Percentiles rank a stretch among this genome's conserved stretches.
These are phyloP conservation scores for Obba rivulosa DNA, from an alignment of 768 basidiomycete species.

Conservation along the genomic window DNA sequence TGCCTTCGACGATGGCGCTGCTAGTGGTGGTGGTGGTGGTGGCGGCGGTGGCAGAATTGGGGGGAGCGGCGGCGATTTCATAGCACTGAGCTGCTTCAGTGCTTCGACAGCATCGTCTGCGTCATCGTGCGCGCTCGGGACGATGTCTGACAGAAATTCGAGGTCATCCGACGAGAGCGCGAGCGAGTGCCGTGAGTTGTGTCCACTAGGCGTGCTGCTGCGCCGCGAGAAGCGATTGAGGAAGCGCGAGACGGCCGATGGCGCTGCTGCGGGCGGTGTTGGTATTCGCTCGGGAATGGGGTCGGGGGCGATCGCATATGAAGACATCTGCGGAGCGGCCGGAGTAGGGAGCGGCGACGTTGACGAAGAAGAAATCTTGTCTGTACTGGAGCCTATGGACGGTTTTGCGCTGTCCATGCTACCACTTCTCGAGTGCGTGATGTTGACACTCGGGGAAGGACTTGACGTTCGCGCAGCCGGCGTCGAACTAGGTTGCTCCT, in stretches of 20 bases:
- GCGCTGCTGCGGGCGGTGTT: slow-evolving; percentile 18
- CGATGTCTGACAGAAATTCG: slow-evolving; percentile 70
- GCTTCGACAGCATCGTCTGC: slow-evolving; percentile 29
- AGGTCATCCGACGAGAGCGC: slow-evolving; percentile 77
- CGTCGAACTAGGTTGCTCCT: neutral
- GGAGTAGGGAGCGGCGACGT: neutral
- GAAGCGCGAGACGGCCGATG: slow-evolving; percentile 80
- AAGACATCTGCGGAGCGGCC: slow-evolving; percentile 6
- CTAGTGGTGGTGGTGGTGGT: slow-evolving; percentile 4
- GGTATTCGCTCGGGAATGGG: slow-evolving; percentile 12
- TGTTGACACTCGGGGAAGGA: slow-evolving; percentile 3
- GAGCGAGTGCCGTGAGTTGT: slow-evolving; percentile 46
- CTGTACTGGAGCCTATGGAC: slow-evolving; percentile 2
- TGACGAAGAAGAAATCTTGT: slow-evolving; percentile 1
- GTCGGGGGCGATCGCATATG: slow-evolving; percentile 18
- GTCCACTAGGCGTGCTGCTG: slow-evolving; percentile 32
- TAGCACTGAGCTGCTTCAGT: slow-evolving; percentile 34
- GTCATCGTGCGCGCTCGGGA: slow-evolving; percentile 47
- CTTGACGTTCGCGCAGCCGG: slow-evolving; percentile 7
- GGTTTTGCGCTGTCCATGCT: slow-evolving; percentile 17
- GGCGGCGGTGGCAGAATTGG: slow-evolving; percentile 17
- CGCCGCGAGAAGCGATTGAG: slow-evolving; percentile 64
- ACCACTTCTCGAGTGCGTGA: slow-evolving; percentile 7
- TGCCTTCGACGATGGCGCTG: neutral
- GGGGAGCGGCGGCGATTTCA: slow-evolving; percentile 33